A percentile compares a stretch with the other conserved stretches of the same genome.
Conservation (phyloP, 148 eudicot species). For the Amaranthus palmeri region DNA sequence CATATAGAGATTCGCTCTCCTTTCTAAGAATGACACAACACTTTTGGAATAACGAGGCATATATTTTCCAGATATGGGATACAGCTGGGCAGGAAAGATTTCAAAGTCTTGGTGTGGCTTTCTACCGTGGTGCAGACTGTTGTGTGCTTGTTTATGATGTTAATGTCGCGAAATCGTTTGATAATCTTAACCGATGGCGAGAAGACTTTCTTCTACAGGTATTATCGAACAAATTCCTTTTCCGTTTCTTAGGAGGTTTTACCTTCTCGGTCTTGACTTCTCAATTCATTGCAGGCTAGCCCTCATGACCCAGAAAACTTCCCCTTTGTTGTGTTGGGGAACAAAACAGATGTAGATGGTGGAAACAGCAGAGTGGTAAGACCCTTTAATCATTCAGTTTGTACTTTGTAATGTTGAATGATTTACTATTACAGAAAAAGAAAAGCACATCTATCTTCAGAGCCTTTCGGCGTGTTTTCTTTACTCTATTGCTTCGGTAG, state of each 20-base stretch:
- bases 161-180: constrained; percentile 75
- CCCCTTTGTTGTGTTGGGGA: constrained; percentile 80
- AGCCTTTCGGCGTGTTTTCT: constrained; percentile 2
- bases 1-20: too few species aligned
- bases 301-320: constrained; percentile 82
- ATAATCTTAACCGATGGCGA: constrained; percentile 65
- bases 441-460: neutral
- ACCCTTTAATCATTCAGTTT: neutral
- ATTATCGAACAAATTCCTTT: neutral
- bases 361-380: constrained; percentile 85
- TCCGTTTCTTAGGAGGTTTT: neutral
- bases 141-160: constrained; percentile 81
- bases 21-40: neutral
- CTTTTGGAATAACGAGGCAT: constrained; percentile 6
- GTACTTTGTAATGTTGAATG: neutral
- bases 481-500: constrained; percentile 3
- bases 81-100: constrained; percentile 91
- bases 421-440: too few species aligned
- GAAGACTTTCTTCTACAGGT: constrained; percentile 83
- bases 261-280: constrained; percentile 1
- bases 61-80: constrained; percentile 62
- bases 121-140: constrained; percentile 83
- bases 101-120: constrained; percentile 83
- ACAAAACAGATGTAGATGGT: constrained; percentile 72
- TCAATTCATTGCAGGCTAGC: constrained; percentile 49